A percentile compares a stretch with the other conserved stretches of the same genome.
Conservation (phyloP, 1,139 yeast genomes). For the Hansenula lynferdii region DNA sequence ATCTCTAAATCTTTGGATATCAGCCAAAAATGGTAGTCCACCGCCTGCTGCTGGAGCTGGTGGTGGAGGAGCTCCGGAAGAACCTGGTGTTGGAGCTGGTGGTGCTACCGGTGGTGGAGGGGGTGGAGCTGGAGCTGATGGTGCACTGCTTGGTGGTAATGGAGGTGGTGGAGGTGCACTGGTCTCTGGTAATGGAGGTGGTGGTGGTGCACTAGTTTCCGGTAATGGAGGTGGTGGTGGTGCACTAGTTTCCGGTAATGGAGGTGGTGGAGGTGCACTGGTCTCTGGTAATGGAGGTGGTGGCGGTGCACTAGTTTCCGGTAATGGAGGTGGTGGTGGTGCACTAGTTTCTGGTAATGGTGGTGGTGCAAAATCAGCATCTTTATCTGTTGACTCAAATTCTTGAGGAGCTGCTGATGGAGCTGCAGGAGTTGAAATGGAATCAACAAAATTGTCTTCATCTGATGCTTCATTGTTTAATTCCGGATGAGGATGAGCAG, state of each 20-base stretch:
- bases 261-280: conserved; percentile 16
- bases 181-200: conserved; percentile 35
- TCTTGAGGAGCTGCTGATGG: conserved; percentile 24
- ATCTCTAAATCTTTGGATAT: conserved; percentile 50
- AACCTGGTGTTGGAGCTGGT: conserved; percentile 9
- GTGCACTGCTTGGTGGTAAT: conserved; percentile 9
- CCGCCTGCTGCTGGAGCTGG: conserved; percentile 14
- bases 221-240: conserved; percentile 4
- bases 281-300: conserved; percentile 26
- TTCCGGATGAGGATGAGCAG: conserved; percentile 1
- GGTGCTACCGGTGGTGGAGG: conserved; percentile 17
- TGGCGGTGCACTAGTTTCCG: conserved; percentile 16
- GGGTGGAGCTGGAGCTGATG: conserved; percentile 25
- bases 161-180: conserved; percentile 20
- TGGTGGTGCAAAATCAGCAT: conserved; percentile 22
- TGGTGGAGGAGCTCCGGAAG: conserved; percentile 13
- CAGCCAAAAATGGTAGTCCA: conserved; percentile 43
- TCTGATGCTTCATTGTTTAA: neutral
- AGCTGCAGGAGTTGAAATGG: conserved; percentile 18
- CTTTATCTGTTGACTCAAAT: conserved; percentile 21
- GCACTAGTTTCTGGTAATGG: conserved; percentile 33
- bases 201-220: conserved; percentile 18
- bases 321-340: conserved; percentile 14
- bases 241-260: conserved; percentile 20
- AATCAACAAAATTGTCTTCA: conserved; percentile 7